phyloP scores from a whole-genome alignment of 441 rosid genomes.

The Aleurites moluccanus region DNA sequence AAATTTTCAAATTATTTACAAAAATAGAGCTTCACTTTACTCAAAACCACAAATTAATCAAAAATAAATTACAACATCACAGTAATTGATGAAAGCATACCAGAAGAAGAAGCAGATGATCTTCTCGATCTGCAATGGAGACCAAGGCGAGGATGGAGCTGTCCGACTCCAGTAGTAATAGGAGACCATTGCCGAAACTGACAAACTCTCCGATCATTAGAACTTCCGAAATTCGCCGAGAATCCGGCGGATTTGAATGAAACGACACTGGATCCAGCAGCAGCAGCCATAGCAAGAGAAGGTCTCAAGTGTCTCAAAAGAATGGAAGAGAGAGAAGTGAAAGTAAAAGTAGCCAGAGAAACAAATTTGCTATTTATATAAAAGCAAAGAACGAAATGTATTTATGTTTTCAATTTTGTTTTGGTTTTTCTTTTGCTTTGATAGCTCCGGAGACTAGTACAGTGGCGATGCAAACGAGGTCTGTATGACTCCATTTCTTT shows the following conservation, averaged over 20 bases:
- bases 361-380: not conserved
- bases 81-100: slow-evolving; percentile 29
- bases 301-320: slow-evolving; percentile 28
- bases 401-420: not conserved
- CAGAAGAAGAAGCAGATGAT: slow-evolving; percentile 46
- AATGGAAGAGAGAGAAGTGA: slow-evolving; percentile 30
- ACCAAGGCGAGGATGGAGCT: slow-evolving; percentile 30
- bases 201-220: slow-evolving; percentile 34
- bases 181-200: slow-evolving; percentile 46
- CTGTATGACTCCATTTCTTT: not conserved
- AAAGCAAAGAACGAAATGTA: not conserved
- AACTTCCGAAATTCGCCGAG: slow-evolving; percentile 24
- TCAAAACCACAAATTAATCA: not conserved
- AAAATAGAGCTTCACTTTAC: not conserved
- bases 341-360: slow-evolving; percentile 36
- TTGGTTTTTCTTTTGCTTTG: slow-evolving; percentile 26
- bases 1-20: not conserved
- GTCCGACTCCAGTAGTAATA: slow-evolving; percentile 28
- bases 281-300: slow-evolving; percentile 51
- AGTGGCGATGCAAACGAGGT: slow-evolving; percentile 38
- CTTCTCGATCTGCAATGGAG: slow-evolving; percentile 45
- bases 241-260: slow-evolving; percentile 42
- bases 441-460: slow-evolving; percentile 30
- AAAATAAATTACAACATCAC: too few relatives aligned
- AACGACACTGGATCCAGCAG: slow-evolving; percentile 47